These are phyloP conservation scores for Emericellopsis atlantica DNA, from an alignment of 2,329 filamentous ascomycete genomes.

Conservation along the genomic window DNA sequence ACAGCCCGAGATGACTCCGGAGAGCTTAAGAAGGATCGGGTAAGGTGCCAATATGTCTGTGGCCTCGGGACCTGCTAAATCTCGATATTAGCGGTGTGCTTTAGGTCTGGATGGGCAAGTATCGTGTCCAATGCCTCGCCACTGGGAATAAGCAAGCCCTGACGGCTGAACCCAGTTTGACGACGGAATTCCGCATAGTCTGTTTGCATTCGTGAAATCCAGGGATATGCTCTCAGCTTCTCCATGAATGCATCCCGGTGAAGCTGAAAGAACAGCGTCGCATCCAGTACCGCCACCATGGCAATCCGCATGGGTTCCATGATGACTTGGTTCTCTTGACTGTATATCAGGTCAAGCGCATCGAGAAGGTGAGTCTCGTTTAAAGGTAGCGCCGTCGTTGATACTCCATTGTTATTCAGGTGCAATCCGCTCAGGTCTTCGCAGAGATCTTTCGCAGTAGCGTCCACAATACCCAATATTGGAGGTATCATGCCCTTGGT, in stretches of 20 bases:
- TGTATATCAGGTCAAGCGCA: conserved; percentile 15
- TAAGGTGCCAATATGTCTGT: too few species aligned
- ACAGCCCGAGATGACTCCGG: too few species aligned
- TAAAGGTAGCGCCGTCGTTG: conserved; percentile 1
- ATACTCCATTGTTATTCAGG: conserved; percentile 7
- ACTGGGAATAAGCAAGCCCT: too few species aligned
- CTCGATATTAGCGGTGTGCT: too few species aligned
- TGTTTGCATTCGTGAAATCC: background rate
- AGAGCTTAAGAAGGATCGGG: too few species aligned
- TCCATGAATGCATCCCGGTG: conserved; percentile 8
- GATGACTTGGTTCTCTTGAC: conserved; percentile 8
- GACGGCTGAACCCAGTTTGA: too few species aligned
- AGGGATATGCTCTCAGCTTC: background rate
- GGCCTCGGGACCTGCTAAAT: too few species aligned
- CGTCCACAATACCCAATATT: conserved; percentile 14
- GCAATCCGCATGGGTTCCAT: conserved; percentile 17
- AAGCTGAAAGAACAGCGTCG: conserved; percentile 4
- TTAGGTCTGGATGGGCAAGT: too few species aligned
- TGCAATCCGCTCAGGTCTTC: conserved; percentile 6
- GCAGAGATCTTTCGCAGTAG: conserved; percentile 11
- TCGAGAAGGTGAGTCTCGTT: conserved; percentile 10
- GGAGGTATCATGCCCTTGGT: conserved; percentile 13
- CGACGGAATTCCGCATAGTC: too few species aligned
- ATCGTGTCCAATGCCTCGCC: too few species aligned
- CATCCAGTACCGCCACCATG: conserved; percentile 8